phyloP scores from a whole-genome alignment of 768 basidiomycete species.

The Psilocybe sp. region DNA sequence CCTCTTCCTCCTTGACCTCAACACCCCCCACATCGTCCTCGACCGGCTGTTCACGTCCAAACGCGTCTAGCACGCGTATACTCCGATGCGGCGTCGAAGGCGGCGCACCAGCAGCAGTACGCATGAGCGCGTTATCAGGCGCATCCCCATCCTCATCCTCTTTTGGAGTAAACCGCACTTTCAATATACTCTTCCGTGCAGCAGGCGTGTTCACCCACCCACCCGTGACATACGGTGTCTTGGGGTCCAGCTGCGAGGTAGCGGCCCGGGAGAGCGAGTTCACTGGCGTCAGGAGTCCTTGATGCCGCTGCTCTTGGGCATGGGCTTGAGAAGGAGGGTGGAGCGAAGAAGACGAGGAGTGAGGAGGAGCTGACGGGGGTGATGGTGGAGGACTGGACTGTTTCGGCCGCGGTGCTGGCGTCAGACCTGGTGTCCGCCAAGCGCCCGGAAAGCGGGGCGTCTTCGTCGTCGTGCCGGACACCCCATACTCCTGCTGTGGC shows the following conservation, averaged over 20 bases:
- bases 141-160: slow-evolving; percentile 5
- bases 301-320: slow-evolving; percentile 18
- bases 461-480: slow-evolving; percentile 2
- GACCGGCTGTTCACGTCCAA: slow-evolving; percentile 46
- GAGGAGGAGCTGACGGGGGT: no score
- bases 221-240: slow-evolving; percentile 70
- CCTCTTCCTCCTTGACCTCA: slow-evolving; percentile 37
- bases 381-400: no score
- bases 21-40: slow-evolving; percentile 61
- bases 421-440: slow-evolving; percentile 22
- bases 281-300: slow-evolving; percentile 44
- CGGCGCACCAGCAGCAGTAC: background rate
- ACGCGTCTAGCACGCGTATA: slow-evolving; percentile 70
- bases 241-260: slow-evolving; percentile 36
- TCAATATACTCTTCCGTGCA: slow-evolving; percentile 54
- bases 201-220: slow-evolving; percentile 64
- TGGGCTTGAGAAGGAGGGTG: background rate
- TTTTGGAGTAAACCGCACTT: slow-evolving; percentile 69
- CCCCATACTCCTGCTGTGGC: no score
- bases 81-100: slow-evolving; percentile 5
- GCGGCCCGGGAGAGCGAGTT: slow-evolving; percentile 46
- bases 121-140: slow-evolving; percentile 13
- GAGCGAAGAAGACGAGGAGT: no score
- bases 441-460: slow-evolving; percentile 34
- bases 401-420: background rate